Conservation (phyloP, 2,329 filamentous ascomycete species). For the Metarhizium guizhouense region DNA sequence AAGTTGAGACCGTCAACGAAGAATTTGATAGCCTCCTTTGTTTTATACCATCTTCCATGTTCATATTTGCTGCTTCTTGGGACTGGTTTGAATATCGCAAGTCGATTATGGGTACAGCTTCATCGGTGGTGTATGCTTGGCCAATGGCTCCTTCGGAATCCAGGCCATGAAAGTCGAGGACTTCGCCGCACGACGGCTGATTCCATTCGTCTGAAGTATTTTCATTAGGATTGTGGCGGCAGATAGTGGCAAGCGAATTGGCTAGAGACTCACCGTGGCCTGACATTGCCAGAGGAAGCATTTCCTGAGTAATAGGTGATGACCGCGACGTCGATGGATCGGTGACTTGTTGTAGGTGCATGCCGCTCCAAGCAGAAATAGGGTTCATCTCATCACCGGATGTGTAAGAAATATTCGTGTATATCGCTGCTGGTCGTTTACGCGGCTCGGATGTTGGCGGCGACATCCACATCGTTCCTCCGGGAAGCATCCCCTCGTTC, state of each 20-base stretch:
- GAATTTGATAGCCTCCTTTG: conserved; percentile 61
- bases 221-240: background rate
- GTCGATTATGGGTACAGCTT: conserved; percentile 54
- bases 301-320: conserved; percentile 6
- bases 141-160: conserved; percentile 52
- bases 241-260: background rate
- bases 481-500: conserved; percentile 7
- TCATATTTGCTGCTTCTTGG: conserved; percentile 39
- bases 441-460: conserved; percentile 9
- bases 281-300: conserved; percentile 5
- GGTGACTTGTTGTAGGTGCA: background rate
- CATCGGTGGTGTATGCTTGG: conserved; percentile 54
- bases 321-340: conserved; percentile 7
- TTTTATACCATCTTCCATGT: conserved; percentile 43
- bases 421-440: conserved; percentile 7
- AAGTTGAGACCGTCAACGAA: conserved; percentile 64
- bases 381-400: conserved; percentile 3
- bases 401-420: conserved; percentile 9
- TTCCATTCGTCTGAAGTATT: conserved; percentile 29
- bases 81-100: conserved; percentile 41
- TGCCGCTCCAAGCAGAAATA: conserved; percentile 8
- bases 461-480: conserved; percentile 8
- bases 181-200: conserved; percentile 49
- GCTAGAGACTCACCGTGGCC: conserved; percentile 2
- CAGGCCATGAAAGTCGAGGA: conserved; percentile 43